Evolutionary conservation across 2,329 filamentous ascomycete species (phyloP).

Genomic region (Phialophora macrospora): DNA sequence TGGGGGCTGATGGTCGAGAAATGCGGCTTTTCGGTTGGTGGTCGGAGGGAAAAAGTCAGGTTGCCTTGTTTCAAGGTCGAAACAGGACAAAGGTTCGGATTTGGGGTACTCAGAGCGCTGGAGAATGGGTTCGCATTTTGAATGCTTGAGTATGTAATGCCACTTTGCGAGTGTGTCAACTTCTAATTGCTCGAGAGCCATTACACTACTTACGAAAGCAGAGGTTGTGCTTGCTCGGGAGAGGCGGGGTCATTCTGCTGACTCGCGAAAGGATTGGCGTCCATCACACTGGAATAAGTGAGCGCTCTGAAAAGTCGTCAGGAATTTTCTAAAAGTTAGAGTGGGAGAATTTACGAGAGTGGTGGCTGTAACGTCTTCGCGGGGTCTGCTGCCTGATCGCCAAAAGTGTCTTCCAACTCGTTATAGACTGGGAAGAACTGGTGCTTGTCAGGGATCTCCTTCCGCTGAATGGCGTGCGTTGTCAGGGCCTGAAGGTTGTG

Average conservation of each 20-base stretch:
- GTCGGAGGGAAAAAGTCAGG: not conserved
- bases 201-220: not conserved
- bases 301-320: slow-evolving; percentile 10
- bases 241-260: not conserved
- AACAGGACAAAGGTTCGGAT: not conserved
- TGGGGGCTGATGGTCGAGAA: not conserved
- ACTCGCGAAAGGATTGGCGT: slow-evolving; percentile 11
- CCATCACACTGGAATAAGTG: slow-evolving; percentile 17
- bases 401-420: not conserved
- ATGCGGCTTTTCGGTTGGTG: not conserved
- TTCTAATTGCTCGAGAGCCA: not conserved
- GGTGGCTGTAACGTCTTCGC: slow-evolving; percentile 7
- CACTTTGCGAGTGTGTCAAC: not conserved
- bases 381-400: slow-evolving; percentile 9
- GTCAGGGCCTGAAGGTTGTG: not conserved
- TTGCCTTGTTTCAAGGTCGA: not conserved
- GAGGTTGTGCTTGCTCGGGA: not conserved
- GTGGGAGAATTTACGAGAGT: slow-evolving; percentile 12
- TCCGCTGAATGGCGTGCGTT: slow-evolving; percentile 6
- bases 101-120: not conserved
- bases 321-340: not conserved
- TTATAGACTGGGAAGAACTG: slow-evolving; percentile 2
- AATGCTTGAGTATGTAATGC: slow-evolving; percentile 7
- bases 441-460: slow-evolving; percentile 9
- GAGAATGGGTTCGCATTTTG: slow-evolving; percentile 43